These are phyloP conservation scores for Tricholoma hemisulphureum DNA, from an alignment of 768 basidiomycete genomes.

Conservation along the genomic window DNA sequence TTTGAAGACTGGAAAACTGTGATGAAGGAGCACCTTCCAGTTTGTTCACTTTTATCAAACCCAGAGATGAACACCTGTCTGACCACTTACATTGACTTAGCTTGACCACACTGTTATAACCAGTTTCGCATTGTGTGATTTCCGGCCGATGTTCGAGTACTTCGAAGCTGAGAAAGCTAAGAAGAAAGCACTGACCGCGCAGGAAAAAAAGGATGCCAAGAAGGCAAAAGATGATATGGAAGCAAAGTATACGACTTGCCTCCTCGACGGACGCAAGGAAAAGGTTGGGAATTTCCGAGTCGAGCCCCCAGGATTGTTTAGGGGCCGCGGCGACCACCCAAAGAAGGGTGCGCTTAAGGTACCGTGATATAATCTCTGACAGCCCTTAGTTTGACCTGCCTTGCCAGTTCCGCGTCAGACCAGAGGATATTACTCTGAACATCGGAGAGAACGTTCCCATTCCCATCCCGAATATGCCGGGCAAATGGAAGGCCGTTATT, in stretches of 20 bases:
- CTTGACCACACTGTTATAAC: conserved; percentile 72
- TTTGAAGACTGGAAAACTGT: conserved; percentile 86
- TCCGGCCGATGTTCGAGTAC: conserved; percentile 90
- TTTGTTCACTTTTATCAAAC: conserved; percentile 38
- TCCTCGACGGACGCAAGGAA: conserved; percentile 96
- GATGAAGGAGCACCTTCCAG: conserved; percentile 79
- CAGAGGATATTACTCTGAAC: conserved; percentile 96
- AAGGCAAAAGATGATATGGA: conserved; percentile 82
- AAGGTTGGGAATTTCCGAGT: conserved; percentile 98
- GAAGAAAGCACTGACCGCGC: conserved; percentile 81
- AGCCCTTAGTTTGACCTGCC: conserved; percentile 2
- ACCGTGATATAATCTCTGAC: conserved; percentile 16
- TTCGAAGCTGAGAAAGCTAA: conserved; percentile 90
- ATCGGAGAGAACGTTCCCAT: conserved; percentile 74
- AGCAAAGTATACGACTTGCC: conserved; percentile 78
- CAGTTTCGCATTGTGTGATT: conserved; percentile 82
- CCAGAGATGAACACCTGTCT: not conserved
- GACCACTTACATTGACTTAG: conserved; percentile 35
- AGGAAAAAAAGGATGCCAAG: conserved; percentile 92
- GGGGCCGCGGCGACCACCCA: conserved; percentile 97
- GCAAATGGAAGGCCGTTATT: conserved; percentile 83
- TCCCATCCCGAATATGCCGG: conserved; percentile 89
- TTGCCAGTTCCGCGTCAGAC: conserved; percentile 75
- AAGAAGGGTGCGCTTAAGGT: conserved; percentile 96
- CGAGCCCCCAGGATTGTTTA: conserved; percentile 97